Conservation (phyloP, 129 eudicot genomes). For the Chrysanthemum lavandulifolium region DNA sequence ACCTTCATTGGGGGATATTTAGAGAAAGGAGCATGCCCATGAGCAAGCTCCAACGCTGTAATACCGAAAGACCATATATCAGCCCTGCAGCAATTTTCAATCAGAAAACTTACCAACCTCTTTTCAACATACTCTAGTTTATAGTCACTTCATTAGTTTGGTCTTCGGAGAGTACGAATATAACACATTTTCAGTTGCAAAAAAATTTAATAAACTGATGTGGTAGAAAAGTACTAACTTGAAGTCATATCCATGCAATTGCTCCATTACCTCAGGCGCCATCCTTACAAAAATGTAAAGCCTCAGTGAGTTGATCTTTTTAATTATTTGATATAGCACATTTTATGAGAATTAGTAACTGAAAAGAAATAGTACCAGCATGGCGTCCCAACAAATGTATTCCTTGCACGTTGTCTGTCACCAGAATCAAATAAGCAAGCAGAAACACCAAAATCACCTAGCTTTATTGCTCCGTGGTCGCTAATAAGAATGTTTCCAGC, state of each 20-base stretch:
- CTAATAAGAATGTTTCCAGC: slow-evolving; percentile 40
- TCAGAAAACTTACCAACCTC: slow-evolving; percentile 12
- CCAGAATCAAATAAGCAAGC: slow-evolving; percentile 56
- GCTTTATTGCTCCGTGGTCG: slow-evolving; percentile 38
- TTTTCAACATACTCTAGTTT: slow-evolving; percentile 2
- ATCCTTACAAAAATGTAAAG: slow-evolving; percentile 55
- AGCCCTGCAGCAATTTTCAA: slow-evolving; percentile 35
- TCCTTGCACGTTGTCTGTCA: slow-evolving; percentile 50
- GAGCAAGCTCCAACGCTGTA: slow-evolving; percentile 49
- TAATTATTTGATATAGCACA: background rate
- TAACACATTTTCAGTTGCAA: background rate
- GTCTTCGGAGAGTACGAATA: slow-evolving; percentile 8
- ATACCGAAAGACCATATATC: slow-evolving; percentile 52
- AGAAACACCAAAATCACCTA: slow-evolving; percentile 47
- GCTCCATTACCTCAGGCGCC: slow-evolving; percentile 99
- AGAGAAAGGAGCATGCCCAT: slow-evolving; percentile 50
- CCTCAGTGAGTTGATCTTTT: slow-evolving; percentile 10
- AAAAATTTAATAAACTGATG: background rate
- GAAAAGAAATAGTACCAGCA: slow-evolving; percentile 30
- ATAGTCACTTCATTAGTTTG: slow-evolving; percentile 8
- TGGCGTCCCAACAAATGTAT: slow-evolving; percentile 55
- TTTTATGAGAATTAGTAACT: slow-evolving; percentile 5
- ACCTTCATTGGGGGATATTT: slow-evolving; percentile 45
- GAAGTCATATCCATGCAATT: slow-evolving; percentile 86
- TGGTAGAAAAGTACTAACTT: slow-evolving; percentile 52